These are phyloP conservation scores for Backusella morwellensis DNA, from an alignment of 192 early-diverging fungal genomes.

Conservation along the genomic window DNA sequence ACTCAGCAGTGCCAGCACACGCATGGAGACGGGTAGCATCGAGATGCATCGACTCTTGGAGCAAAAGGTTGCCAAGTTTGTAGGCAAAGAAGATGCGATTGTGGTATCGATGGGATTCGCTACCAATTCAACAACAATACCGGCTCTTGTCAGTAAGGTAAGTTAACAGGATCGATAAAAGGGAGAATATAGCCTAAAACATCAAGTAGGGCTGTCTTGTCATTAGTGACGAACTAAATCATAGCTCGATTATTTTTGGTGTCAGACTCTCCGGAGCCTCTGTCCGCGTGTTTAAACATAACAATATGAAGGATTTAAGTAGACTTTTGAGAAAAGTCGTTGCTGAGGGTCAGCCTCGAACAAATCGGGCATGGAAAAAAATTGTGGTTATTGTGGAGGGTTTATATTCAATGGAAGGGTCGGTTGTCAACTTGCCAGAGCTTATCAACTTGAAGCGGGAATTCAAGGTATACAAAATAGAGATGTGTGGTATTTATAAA, in stretches of 20 bases:
- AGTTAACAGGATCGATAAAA: not conserved
- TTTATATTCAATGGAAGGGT: conserved; percentile 92
- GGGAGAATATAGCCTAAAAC: not conserved
- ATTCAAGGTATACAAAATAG: conserved; percentile 52
- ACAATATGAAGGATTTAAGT: conserved; percentile 72
- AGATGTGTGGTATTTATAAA: not conserved
- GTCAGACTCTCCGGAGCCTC: conserved; percentile 78
- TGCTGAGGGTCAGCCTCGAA: conserved; percentile 86
- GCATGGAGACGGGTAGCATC: conserved; percentile 63
- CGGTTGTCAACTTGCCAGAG: conserved; percentile 76
- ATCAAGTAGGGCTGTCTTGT: conserved; percentile 73
- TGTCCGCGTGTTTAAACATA: conserved; percentile 86
- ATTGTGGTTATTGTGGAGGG: conserved; percentile 90
- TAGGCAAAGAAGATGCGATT: conserved; percentile 81
- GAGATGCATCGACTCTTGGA: conserved; percentile 71
- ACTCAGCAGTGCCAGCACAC: conserved; percentile 54
- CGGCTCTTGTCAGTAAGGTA: conserved; percentile 63
- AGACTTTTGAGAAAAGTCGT: conserved; percentile 72
- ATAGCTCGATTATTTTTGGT: conserved; percentile 82
- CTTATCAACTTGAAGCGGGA: conserved; percentile 77
- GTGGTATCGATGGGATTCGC: conserved; percentile 89
- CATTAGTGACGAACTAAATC: conserved; percentile 87
- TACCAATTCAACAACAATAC: conserved; percentile 86
- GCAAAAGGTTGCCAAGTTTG: conserved; percentile 72
- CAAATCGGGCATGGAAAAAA: conserved; percentile 93